Evolutionary conservation across 352 stramenopile genomes (phyloP), one percentile per base, ranked within the genome.

Genomic region (Blastocystis sp.): DNA sequence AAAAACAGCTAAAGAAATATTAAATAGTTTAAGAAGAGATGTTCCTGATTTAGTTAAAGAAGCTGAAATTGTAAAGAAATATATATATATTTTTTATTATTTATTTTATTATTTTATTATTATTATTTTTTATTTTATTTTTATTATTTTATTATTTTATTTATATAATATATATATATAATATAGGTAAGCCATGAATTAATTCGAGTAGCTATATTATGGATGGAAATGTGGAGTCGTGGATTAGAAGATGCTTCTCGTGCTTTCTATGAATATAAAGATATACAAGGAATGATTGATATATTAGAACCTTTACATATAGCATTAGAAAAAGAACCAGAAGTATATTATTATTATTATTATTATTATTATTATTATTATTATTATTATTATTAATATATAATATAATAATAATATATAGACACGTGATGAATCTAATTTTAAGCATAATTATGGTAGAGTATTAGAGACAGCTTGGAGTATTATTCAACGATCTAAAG

Each of bases 191-290:
- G 81, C 43, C 79, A 80, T 0, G 91, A 99, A 66, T 75, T 99
- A 2, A 96, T 97, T 56, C 80, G 88, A 10, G 86, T 99, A 7
- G 88, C 89, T 18, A 95, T 98, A 65, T 70, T 96, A 39, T 97
- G 89, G 89, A 77, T 95, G 55, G 91, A 99, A 68, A 81, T 91
- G 67, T 99, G 91, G 91, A 88, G 95, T 49, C 84, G 93, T 72
- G 86, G 82, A 0, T 74, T 99, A 0, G 89, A 99, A 65, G 84
- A 98, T 69, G 91, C 91, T 3, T 93, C 80, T 24, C 74, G 85
- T 2, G 67, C 94, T 36, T 86, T 95, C 71, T 97, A 95, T 72
- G 84, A 79, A 11, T 82, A 95, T 65, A 81, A 84, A n/a, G 87
- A 96, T 73, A 76, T 95, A 2, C 78, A 88, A 19, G 86, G 72